Evolutionary conservation across 345 rosid genomes (phyloP), one percentile per base, ranked within the genome.

Genomic region (Odontarrhena argentea): DNA sequence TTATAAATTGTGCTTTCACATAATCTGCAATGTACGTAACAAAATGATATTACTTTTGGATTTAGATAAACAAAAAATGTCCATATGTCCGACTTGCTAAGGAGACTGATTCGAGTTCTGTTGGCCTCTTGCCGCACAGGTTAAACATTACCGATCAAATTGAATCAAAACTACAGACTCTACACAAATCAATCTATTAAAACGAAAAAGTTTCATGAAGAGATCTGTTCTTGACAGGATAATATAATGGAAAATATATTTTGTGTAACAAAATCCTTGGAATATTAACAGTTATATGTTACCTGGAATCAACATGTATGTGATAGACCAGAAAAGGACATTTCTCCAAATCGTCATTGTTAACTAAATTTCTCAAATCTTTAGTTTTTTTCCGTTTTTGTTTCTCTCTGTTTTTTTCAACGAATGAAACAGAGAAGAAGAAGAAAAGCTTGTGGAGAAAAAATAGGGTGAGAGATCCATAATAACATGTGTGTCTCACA

Each of bases 101-200:
- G 92, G 91, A 87, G 89, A 86, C 86, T 86, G 93, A 86, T 86
- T 85, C 87, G 93, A 87, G 87, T 82, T 89, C 93, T 83, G 86
- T 86, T 86, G 92, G 96, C 86, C 93, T 69, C 0, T 78, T 87
- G 90, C 90, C 83, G 96, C 90, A 88, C 90, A 85, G 96, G 91
- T 86, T 86, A 18, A 18, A 18, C 22, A 18, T 18, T 18, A 18
- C 22, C 22, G 22, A 18, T 18, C 22, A 18, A 18, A 18, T 18
- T 18, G 22, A 18, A 18, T 18, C 22, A 18, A 18, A 18, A 18
- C 22, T 18, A 28, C 49, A 45, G 7, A 46, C 46, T 46, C 50
- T 9, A 35, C 24, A 46, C 47, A 70, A n/a, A 42, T 26, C 30
- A 12, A 54, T 44, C 10, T 35, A 44, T 43, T 24, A 9, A 53